A percentile compares a stretch with the other conserved stretches of the same genome.
Evolutionary conservation across 768 basidiomycete genomes (phyloP).

Genomic region (Rhizopogon vesiculosus): DNA sequence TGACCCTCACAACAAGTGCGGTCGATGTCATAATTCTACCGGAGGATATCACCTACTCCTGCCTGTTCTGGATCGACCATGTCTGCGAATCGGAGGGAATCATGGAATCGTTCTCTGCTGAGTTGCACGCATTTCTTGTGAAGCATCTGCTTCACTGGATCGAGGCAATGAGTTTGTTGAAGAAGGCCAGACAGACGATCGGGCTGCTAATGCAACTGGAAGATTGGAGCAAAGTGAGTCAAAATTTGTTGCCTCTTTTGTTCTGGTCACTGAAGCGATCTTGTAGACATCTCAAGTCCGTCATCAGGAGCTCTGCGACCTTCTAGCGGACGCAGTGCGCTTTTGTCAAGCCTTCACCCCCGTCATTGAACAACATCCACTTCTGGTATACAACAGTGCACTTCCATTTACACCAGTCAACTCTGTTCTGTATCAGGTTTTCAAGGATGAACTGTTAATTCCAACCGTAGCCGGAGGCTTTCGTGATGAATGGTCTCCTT

Average conservation of each 20-base stretch:
- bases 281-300: constrained; percentile 8
- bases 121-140: constrained; percentile 15
- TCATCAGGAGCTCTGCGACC: constrained; percentile 13
- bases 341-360: constrained; percentile 26
- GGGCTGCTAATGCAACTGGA: constrained; percentile 18
- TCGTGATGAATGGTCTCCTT: constrained; percentile 25
- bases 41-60: constrained; percentile 23
- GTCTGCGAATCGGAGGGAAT: constrained; percentile 9
- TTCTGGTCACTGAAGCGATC: neutral
- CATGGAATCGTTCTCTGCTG: constrained; percentile 8
- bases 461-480: constrained; percentile 24
- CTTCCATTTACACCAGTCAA: constrained; percentile 27
- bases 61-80: constrained; percentile 24
- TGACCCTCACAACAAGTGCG: constrained; percentile 14
- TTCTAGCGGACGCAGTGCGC: constrained; percentile 23
- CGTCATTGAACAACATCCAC: constrained; percentile 28
- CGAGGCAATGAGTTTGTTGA: constrained; percentile 26
- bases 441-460: constrained; percentile 18
- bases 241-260: neutral
- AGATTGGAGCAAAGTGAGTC: constrained; percentile 22
- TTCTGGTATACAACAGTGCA: constrained; percentile 26
- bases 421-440: constrained; percentile 18
- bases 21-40: constrained; percentile 12
- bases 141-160: constrained; percentile 29
- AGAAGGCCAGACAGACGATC: constrained; percentile 27